phyloP scores from a whole-genome alignment of 2,329 filamentous ascomycete genomes.

The Paecilomyces niveus region DNA sequence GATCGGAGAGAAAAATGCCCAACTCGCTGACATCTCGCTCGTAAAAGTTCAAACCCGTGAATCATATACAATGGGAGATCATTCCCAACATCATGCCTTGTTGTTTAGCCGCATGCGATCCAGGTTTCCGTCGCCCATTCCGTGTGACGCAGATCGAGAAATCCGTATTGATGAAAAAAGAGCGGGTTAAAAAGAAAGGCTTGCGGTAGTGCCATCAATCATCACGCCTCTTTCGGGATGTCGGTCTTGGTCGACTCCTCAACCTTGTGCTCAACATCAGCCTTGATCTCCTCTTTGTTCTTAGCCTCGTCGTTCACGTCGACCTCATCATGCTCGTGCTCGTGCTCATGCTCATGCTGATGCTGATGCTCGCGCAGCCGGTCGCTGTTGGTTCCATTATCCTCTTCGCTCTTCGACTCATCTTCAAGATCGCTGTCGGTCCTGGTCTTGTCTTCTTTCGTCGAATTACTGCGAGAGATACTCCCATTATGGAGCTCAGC shows the following conservation, averaged over 20 bases:
- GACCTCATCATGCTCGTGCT: not conserved
- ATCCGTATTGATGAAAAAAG: not conserved
- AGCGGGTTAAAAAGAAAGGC: not conserved
- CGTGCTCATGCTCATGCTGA: not conserved
- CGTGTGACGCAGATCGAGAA: not conserved
- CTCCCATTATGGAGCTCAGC: not conserved
- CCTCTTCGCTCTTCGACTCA: not conserved
- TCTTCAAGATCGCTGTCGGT: not conserved
- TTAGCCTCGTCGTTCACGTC: not conserved
- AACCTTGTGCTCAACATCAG: not conserved
- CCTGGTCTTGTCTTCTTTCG: not conserved
- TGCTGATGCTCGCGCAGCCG: not conserved
- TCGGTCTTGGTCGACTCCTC: not conserved
- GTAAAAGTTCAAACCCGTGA: not conserved
- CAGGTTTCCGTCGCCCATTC: not conserved
- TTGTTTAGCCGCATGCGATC: not conserved
- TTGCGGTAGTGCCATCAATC: not conserved
- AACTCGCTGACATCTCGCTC: not conserved
- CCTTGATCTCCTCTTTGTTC: not conserved
- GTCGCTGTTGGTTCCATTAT: not conserved
- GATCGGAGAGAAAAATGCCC: not conserved
- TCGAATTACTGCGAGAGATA: not conserved
- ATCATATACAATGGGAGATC: not conserved
- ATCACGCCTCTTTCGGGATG: not conserved
- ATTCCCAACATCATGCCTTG: not conserved